Percentiles rank a stretch among this genome's conserved stretches.
These are phyloP conservation scores for Phymatotrichopsis omnivora DNA, from an alignment of 2,329 filamentous ascomycete genomes.

Conservation along the genomic window DNA sequence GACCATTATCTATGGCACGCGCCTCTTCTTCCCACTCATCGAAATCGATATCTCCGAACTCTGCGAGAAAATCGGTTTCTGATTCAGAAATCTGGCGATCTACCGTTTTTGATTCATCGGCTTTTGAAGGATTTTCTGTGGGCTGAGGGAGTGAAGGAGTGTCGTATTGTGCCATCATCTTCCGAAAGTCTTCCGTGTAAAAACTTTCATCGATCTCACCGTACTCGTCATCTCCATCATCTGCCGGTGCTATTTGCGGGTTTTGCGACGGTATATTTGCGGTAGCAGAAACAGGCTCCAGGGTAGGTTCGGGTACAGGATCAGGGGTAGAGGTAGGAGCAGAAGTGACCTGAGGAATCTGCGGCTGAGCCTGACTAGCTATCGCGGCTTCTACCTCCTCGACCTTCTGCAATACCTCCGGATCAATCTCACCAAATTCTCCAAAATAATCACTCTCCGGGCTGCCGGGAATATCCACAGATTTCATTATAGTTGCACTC, in stretches of 20 bases:
- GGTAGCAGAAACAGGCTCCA: no score
- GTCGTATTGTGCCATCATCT: slow-evolving; percentile 48
- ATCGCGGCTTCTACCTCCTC: slow-evolving; percentile 24
- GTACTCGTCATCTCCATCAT: slow-evolving; percentile 48
- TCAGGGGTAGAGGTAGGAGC: slow-evolving; percentile 6
- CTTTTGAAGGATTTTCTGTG: neutral
- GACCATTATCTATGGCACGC: slow-evolving; percentile 15
- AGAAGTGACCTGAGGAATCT: slow-evolving; percentile 1
- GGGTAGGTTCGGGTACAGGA: slow-evolving; percentile 16
- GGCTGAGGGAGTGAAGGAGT: slow-evolving; percentile 30
- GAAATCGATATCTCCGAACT: slow-evolving; percentile 26
- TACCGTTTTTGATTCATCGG: neutral
- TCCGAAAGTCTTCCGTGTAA: slow-evolving; percentile 35
- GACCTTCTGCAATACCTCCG: slow-evolving; percentile 32
- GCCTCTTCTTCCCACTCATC: slow-evolving; percentile 26
- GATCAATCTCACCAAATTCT: slow-evolving; percentile 33
- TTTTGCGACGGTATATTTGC: slow-evolving; percentile 27
- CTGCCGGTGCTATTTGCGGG: slow-evolving; percentile 6
- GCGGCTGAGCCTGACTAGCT: neutral
- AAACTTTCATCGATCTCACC: slow-evolving; percentile 56
- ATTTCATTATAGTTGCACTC: slow-evolving; percentile 13
- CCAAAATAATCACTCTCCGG: slow-evolving; percentile 29
- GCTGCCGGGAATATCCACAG: slow-evolving; percentile 14
- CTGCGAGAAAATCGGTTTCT: slow-evolving; percentile 18
- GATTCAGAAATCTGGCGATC: neutral